phyloP scores from a whole-genome alignment of 345 rosid species.

The Brassica incana region DNA sequence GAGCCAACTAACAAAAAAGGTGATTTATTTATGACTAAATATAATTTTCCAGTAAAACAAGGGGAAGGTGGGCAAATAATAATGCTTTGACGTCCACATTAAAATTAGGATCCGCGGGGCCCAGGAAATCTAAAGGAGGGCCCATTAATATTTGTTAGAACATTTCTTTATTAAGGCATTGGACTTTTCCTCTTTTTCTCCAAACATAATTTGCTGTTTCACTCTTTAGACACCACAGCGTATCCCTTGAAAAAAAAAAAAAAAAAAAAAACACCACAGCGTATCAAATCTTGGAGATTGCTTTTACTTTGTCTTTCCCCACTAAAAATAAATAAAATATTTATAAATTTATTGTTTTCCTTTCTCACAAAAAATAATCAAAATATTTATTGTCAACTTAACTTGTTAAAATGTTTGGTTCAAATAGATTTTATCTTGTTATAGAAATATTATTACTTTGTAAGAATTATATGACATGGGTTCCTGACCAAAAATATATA shows the following conservation, averaged over 20 bases:
- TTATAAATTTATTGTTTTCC: not conserved
- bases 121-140: slow-evolving; percentile 53
- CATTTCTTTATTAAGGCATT: slow-evolving; percentile 35
- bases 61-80: slow-evolving; percentile 31
- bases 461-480: not conserved
- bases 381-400: not conserved
- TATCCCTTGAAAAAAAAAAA: slow-evolving; percentile 23
- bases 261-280: slow-evolving; percentile 34
- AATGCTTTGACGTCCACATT: slow-evolving; percentile 32
- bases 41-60: not conserved
- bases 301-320: slow-evolving; percentile 44
- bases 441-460: not conserved
- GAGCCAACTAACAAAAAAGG: not conserved
- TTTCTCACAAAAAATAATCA: not conserved
- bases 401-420: not conserved
- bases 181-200: slow-evolving; percentile 47
- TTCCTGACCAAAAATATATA: not conserved
- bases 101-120: slow-evolving; percentile 54
- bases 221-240: slow-evolving; percentile 48
- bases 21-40: not conserved
- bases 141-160: slow-evolving; percentile 39
- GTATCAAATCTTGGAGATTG: slow-evolving; percentile 48
- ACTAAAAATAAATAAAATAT: slow-evolving; percentile 1
- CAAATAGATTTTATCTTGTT: not conserved
- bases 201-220: slow-evolving; percentile 41